Base-by-base conservation (phyloP, 305 asterid genomes). In the Salvia sclarea region DNA sequence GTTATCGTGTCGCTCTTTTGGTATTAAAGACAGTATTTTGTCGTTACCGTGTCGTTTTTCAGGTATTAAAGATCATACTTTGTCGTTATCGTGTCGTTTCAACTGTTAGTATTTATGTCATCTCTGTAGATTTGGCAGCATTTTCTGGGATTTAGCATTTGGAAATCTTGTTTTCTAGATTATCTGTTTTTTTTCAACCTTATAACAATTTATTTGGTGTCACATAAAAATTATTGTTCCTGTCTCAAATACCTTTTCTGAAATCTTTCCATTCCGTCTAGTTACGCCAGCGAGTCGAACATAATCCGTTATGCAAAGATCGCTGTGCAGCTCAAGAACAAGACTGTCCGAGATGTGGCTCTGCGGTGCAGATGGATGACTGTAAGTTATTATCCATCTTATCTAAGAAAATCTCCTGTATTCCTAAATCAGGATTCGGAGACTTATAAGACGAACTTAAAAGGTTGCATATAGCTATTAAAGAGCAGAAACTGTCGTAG, bases 321-420 rank as follows among this genome's bases (percentile, higher is more conserved):
- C 67, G 95, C 98, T 8, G 84, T 85, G 84, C 82, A 61, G 71
- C 76, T 92, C 25, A 83, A 85, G 60, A 87, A 80, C 66, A 92
- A 92, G 83, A 90, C 96, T 8, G 95, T 92, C 3, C 88, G 98
- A 1, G 98, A 92, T 69, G 98, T 92, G 74, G 98, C 98, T 53
- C 69, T 92, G 72, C 96, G 98, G 45, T 92, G 88, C 82, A 84
- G 85, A 84, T 92, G 98, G 98, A 88, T 91, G 92, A 79, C 83
- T 50, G 98, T 92, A 73, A 76, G 91, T 79, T 72, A n/a, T 57
- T 71, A 18, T 31, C 22, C 64, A 35, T 61, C 28, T 47, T 13
- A 21, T 65, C 54, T 7, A 25, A 57, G 43, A 25, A 17, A 12
- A 22, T 35, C 9, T 28, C n/a, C 6, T n/a, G 9, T 24, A 9